phyloP scores from a whole-genome alignment of 1,284 basidiomycete genomes.

The Ceratobasidium theobromae region DNA sequence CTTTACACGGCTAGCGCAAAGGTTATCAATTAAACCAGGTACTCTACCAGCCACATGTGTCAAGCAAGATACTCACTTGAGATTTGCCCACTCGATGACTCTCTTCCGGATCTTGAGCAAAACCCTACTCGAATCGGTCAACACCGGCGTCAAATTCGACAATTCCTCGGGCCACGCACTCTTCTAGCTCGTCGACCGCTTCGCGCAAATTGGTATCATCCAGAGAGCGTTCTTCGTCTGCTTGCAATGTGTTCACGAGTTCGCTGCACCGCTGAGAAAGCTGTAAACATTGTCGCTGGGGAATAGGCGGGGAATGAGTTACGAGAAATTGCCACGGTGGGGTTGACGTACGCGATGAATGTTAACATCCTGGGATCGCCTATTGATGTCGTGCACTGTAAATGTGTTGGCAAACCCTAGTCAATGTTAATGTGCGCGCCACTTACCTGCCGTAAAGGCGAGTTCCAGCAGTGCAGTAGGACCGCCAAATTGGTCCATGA shows the following conservation, averaged over 20 bases:
- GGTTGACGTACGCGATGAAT: background rate
- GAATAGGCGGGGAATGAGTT: background rate
- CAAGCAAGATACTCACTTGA: background rate
- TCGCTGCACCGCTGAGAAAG: background rate
- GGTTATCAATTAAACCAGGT: background rate
- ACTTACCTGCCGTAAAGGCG: conserved; percentile 5
- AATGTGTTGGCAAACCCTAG: background rate
- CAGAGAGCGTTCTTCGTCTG: background rate
- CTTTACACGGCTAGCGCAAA: background rate
- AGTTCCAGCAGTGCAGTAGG: background rate
- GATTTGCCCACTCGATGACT: background rate
- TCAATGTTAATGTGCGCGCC: background rate
- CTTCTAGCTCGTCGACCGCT: conserved; percentile 6
- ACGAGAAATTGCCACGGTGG: background rate
- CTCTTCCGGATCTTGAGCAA: background rate
- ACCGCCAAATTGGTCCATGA: background rate
- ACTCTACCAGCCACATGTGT: background rate
- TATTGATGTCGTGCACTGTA: background rate
- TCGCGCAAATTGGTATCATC: background rate
- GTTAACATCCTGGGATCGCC: background rate
- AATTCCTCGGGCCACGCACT: background rate
- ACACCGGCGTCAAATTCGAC: background rate
- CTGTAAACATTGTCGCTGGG: conserved; percentile 6
- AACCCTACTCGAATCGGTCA: background rate
- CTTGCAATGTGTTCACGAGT: background rate